Base-by-base conservation (phyloP, 352 stramenopile species). In the Phytopythium ostracodes region DNA sequence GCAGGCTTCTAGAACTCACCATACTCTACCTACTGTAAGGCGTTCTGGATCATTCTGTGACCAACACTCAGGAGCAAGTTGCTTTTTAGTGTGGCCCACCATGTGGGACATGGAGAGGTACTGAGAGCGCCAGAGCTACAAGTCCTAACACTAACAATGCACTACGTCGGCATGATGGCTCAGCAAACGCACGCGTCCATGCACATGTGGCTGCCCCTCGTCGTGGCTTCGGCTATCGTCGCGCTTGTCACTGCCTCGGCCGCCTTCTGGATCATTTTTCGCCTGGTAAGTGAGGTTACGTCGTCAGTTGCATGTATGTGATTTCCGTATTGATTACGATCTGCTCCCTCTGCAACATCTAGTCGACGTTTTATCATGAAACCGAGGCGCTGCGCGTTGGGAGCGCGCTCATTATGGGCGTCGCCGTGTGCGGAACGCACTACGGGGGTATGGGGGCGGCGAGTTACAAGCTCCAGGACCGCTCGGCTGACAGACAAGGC, bases 201-300 rank as follows among this genome's bases (percentile, higher is more conserved):
- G 70, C 31, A 51, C 11, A 68, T 78, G 15, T 62, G 29, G 29
- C 29, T 7, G 29, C 29, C 72, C 0, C 46, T 78, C 53, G 67
- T 80, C 14, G 66, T 65, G 3, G 46, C 75, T 7, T 86, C 74
- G 25, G 80, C 57, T 6, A 27, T 72, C 33, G 72, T 84, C 24
- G 74, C 75, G 7, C 70, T 76, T n/a, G 56, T 71, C 20, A 65
- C 75, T 3, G 73, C 75, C 9, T 79, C 53, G 14, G 71, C 73
- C 8, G 74, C 70, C 44, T 84, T 84, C 49, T 86, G 74, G 77
- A 86, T 82, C 60, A 52, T 85, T 12, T 83, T 83, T 14, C 76
- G 73, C n/a, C 7, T 33, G 29, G 29, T 33, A 33, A 33, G 29
- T 33, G 29, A 33, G 29, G 4, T 33, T 33, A 3, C 29, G 3